Percentiles rank a stretch among this genome's conserved stretches.
These are phyloP conservation scores for Cladosporium velox DNA, from an alignment of 2,329 filamentous ascomycete genomes.

Conservation along the genomic window DNA sequence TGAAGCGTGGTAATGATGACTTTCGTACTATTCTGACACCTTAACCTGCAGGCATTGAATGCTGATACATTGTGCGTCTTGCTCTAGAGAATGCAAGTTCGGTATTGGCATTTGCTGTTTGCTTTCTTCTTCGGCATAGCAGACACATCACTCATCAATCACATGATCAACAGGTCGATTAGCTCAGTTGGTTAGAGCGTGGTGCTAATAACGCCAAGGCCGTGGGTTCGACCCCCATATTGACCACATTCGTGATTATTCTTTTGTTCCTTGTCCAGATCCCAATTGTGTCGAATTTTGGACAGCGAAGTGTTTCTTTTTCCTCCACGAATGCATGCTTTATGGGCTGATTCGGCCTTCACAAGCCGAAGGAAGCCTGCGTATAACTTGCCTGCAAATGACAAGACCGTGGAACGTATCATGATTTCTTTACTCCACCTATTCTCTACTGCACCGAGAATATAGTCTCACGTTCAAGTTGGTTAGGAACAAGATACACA, in stretches of 20 bases:
- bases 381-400: background rate
- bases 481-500: background rate
- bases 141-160: background rate
- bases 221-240: constrained; percentile 18
- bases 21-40: background rate
- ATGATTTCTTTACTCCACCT: background rate
- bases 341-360: background rate
- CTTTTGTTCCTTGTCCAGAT: background rate
- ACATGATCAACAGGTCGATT: constrained; percentile 1
- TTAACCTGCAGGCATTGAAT: background rate
- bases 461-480: background rate
- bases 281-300: background rate
- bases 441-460: background rate
- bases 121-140: background rate
- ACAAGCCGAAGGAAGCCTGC: background rate
- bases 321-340: background rate
- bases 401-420: background rate
- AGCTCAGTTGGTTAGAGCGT: constrained; percentile 20
- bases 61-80: background rate
- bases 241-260: background rate
- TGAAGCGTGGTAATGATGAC: constrained; percentile 37
- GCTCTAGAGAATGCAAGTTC: no score
- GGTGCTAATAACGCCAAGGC: constrained; percentile 21
- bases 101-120: no score
- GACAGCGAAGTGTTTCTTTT: background rate